Conservation (phyloP, 2,329 filamentous ascomycete genomes). For the Fusarium verticillioides region DNA sequence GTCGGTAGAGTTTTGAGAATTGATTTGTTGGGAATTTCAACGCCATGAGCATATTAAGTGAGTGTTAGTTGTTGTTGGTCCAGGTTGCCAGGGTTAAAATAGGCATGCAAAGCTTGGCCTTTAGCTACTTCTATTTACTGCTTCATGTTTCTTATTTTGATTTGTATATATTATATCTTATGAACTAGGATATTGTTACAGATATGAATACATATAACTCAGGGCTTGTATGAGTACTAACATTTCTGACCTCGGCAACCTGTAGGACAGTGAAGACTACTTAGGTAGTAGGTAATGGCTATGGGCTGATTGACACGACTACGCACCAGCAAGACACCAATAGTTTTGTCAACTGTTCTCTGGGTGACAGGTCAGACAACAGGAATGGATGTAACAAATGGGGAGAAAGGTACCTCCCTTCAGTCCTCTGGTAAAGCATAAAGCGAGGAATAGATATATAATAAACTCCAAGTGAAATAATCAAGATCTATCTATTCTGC, state of each 20-base stretch:
- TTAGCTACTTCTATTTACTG: not conserved
- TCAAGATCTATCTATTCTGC: not conserved
- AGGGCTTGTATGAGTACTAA: not conserved
- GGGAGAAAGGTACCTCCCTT: not conserved
- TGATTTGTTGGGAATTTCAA: slow-evolving; percentile 18
- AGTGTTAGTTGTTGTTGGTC: not conserved
- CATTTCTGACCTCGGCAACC: not conserved
- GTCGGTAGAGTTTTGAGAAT: not conserved
- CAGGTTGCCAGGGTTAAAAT: not conserved
- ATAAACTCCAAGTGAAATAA: not conserved
- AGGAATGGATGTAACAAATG: not conserved
- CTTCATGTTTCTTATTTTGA: not conserved
- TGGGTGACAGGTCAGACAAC: not conserved
- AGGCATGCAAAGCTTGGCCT: not conserved
- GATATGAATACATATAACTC: not conserved
- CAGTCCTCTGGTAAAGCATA: not conserved
- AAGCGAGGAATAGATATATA: not conserved
- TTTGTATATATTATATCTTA: not conserved
- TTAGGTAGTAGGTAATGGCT: not conserved
- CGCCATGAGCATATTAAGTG: not conserved
- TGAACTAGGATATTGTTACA: not conserved
- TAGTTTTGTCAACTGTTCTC: not conserved
- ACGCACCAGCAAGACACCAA: slow-evolving; percentile 3
- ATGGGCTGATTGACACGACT: slow-evolving; percentile 27
- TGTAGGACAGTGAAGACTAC: not conserved